Base-by-base conservation (phyloP, 129 eudicot species). In the Deinandra increscens region DNA sequence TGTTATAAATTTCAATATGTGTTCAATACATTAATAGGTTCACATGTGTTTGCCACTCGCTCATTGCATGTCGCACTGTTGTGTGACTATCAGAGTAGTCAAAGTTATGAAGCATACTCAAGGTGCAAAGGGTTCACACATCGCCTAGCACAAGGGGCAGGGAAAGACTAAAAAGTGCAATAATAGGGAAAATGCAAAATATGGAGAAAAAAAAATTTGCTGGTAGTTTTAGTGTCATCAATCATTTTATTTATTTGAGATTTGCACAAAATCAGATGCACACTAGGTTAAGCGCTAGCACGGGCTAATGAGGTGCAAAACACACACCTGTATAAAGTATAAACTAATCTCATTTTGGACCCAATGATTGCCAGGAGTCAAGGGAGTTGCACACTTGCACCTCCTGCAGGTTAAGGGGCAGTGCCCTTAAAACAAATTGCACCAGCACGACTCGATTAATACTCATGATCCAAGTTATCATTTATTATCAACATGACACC, bases 21-120 rank as follows among this genome's bases (percentile, higher is more conserved):
- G 23, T 43, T 67, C 15, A 4, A 15, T 48, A 3, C n/a, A 37
- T 14, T 44, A 48, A 48, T 66, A 9, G 41, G 61, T 45, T 17
- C 17, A 34, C 62, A 37, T 41, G 41, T 42, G 56, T 56, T 66
- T 43, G 10, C 7, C 14, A 36, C 42, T 3, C 45, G 38, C 37
- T 22, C 64, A 14, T 31, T 38, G 64, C 18, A 33, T 73, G 61
- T 5, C 26, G 73, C 9, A 19, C 34, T 60, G 23, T 60, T 43
- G 17, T 70, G 66, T 37, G 13, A 42, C 23, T 13, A 26, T 33
- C 38, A 56, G 1, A 13, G 39, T 56, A 56, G 63, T 26, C 63
- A 12, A 26, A 29, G 39, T 54, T 11, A 33, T 12, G 36, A 54
- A 8, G 7, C 19, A 5, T 17, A 46, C 56, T 17, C 4, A 17